Base-by-base conservation (phyloP, 768 basidiomycete species). In the Podaxis carcinomalis region DNA sequence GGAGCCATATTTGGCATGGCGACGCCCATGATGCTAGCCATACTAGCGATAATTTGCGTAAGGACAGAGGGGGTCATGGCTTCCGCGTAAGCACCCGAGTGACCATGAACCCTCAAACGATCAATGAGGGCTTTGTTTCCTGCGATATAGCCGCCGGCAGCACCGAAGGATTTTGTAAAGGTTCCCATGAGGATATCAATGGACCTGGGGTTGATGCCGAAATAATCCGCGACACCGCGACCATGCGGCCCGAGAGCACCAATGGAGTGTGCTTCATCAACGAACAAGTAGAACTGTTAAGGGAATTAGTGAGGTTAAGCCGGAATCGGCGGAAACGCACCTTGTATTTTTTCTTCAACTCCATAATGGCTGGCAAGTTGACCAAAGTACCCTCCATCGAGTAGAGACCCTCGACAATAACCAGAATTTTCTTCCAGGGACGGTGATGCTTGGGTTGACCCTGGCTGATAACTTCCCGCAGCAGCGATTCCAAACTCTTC, bases 111-210 rank as follows among this genome's bases (percentile, higher is more conserved):
- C 13, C 95, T 91, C 6, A 99, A 81, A 4, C 86, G 80, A 65
- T 93, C 88, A 64, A 98, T 89, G 62, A 96, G 77, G 1, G 78
- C 72, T 68, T 92, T 95, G 66, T 77, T 85, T 5, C 95, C 95
- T 3, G 95, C 83, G 63, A 99, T 88, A 75, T 98, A 98, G 2
- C 97, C 96, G 50, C 96, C 96, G 0, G 95, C 90, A 0, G 94
- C 91, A 57, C 93, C 93, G 68, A 95, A 95, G 0, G 92, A 93
- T 73, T 93, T 93, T 25, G 96, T 99, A 73, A 99, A 97, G 0
- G 97, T 99, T 52, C 97, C 97, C 97, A 99, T 99, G 63, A 97
- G 84, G 63, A 99, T 82, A 69, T 99, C 97, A 64, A 98, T 83
- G 6, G 80, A 80, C 2, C 82, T 80, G 10, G 97, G 94, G 65